Base-by-base conservation (phyloP, 1,284 basidiomycete species). In the Xerocomus amazonicus region DNA sequence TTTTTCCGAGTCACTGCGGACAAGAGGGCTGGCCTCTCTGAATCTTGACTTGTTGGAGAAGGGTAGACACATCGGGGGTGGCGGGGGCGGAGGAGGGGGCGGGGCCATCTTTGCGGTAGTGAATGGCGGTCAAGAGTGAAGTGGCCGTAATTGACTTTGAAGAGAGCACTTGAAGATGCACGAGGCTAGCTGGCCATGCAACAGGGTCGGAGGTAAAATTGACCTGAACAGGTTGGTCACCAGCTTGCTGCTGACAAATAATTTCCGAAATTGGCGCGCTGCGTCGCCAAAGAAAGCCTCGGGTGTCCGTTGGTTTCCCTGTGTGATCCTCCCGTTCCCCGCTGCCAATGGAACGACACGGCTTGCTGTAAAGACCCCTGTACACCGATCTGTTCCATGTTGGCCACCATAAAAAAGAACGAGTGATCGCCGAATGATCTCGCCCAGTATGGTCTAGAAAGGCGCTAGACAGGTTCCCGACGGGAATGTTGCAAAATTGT, bases 51-150 rank as follows among this genome's bases (percentile, higher is more conserved):
- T 66, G 53, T 71, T 70, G 2, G 67, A 32, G 62, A 79, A 81
- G 8, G 81, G 81, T 26, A 82, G 70, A 54, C 79, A 83, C 50
- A 81, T 68, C 2, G 79, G 79, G 0, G 79, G 78, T 0, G 79
- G 78, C 1, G 78, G 77, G 0, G 72, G 71, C 0, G 73, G 71
- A 0, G 74, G 70, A 4, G 59, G 67, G 0, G 62, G 62, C 14
- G 77, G 75, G 23, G 75, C 53, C 65, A 73, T 70, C 63, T 57
- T 66, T 58, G 56, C 59, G 52, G 19, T 34, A 50, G 47, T 17
- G 23, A 50, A 47, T 48, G 53, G 48, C 35, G 50, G 60, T 54
- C 29, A 28, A 49, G 53, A 53, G 52, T 44, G 48, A 59, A 59
- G 53, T 56, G 50, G 19, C 39, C 57, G 44, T 53, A 41, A 52